Percentiles rank a stretch among this genome's conserved stretches.
Conservation (phyloP, 75 land plant species). For the Pinus taeda region DNA sequence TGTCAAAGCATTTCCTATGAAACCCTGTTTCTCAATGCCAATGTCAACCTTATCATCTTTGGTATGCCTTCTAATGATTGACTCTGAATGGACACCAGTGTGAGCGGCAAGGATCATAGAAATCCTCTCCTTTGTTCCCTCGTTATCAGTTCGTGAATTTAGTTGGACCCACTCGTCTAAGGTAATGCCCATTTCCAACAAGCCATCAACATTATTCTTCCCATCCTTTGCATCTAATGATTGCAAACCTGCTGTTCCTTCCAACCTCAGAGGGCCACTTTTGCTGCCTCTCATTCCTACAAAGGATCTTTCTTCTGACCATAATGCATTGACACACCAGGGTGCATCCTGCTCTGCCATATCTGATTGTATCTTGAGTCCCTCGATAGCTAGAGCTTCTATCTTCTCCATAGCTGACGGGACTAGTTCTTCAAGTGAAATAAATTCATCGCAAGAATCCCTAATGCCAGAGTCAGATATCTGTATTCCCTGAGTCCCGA, state of each 20-base stretch:
- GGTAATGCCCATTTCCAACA: constrained; percentile 21
- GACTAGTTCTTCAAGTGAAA: constrained; percentile 39
- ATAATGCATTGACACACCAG: constrained; percentile 17
- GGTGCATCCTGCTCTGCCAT: constrained; percentile 48
- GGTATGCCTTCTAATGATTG: not conserved
- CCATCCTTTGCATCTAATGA: constrained; percentile 10
- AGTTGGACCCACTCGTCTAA: constrained; percentile 28
- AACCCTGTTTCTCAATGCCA: not conserved
- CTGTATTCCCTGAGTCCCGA: not conserved
- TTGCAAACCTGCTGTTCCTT: not conserved
- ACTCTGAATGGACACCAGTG: constrained; percentile 1
- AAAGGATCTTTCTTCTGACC: not conserved
- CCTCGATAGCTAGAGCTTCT: constrained; percentile 42
- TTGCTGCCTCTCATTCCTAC: not conserved
- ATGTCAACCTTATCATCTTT: constrained; percentile 41
- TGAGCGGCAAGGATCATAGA: constrained; percentile 1
- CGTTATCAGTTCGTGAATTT: constrained; percentile 6
- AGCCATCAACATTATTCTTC: not conserved
- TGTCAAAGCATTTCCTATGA: constrained; percentile 15
- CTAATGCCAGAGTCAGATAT: not conserved
- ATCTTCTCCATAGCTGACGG: constrained; percentile 47
- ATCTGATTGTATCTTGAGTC: constrained; percentile 46
- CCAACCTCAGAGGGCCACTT: constrained; percentile 8
- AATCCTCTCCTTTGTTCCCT: constrained; percentile 1
- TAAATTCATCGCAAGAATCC: constrained; percentile 12